phyloP scores from a whole-genome alignment of 495 filamentous ascomycete genomes.

The Aspergillus hancockii region DNA sequence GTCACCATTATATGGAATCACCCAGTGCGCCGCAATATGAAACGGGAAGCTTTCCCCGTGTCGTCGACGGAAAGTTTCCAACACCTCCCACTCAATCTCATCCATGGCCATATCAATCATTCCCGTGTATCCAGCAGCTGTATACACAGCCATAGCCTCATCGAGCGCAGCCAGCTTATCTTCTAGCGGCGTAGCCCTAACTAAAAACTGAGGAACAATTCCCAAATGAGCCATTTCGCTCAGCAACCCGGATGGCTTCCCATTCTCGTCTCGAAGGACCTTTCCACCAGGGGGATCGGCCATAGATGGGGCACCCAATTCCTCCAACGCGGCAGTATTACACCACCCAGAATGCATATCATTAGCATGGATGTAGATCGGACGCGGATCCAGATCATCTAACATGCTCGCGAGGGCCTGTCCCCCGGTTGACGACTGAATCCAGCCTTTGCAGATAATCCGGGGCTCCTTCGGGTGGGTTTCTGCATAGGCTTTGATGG shows the following conservation, averaged over 20 bases:
- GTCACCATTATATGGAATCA: constrained; percentile 49
- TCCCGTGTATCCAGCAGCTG: constrained; percentile 60
- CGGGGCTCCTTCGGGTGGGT: constrained; percentile 49
- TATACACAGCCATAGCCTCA: constrained; percentile 52
- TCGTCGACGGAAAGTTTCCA: constrained; percentile 47
- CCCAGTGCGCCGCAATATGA: constrained; percentile 64
- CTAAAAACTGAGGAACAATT: constrained; percentile 61
- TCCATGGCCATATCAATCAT: constrained; percentile 74
- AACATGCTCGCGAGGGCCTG: constrained; percentile 54
- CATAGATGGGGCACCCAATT: constrained; percentile 49
- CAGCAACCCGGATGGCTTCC: constrained; percentile 55
- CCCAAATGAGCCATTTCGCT: constrained; percentile 57
- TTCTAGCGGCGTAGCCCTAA: constrained; percentile 48
- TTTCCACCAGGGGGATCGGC: constrained; percentile 56
- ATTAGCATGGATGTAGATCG: constrained; percentile 62
- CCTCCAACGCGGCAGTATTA: constrained; percentile 54
- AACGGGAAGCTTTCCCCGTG: constrained; percentile 48
- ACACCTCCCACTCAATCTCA: constrained; percentile 57
- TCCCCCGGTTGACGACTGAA: constrained; percentile 57
- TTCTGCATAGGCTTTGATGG: constrained; percentile 51
- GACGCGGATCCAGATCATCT: constrained; percentile 53
- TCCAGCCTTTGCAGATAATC: constrained; percentile 61
- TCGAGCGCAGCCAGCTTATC: constrained; percentile 54
- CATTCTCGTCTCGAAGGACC: constrained; percentile 54
- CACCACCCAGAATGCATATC: constrained; percentile 66